Evolutionary conservation across 1,284 basidiomycete species (phyloP).

Genomic region (Inonotus hispidus): DNA sequence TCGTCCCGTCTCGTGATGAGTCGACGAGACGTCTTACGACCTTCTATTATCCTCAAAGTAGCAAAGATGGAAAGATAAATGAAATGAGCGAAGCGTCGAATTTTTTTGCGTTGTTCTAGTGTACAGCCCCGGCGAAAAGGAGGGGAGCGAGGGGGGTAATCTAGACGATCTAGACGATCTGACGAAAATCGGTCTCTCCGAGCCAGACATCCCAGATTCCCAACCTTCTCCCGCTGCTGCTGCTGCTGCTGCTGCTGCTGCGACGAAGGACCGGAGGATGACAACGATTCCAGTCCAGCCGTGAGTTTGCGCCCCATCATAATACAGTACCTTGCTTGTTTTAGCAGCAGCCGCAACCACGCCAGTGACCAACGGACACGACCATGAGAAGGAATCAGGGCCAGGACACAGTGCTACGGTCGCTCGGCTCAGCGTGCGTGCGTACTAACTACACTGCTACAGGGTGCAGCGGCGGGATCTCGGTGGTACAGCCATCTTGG

Average conservation of each 20-base stretch:
- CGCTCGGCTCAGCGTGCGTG: background rate
- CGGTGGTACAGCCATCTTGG: constrained; percentile 6
- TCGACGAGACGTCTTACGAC: background rate
- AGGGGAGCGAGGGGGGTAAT: background rate
- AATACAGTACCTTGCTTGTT: background rate
- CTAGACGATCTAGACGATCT: background rate
- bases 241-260: background rate
- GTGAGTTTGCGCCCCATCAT: background rate
- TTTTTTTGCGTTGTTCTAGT: background rate
- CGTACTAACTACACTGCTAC: no score
- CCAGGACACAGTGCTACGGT: background rate
- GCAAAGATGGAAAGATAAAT: constrained; percentile 2
- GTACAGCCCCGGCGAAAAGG: no score
- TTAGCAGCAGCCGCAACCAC: background rate
- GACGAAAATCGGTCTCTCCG: background rate
- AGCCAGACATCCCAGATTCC: background rate
- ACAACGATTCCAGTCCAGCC: background rate
- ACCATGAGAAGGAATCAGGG: background rate
- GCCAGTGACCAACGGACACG: background rate
- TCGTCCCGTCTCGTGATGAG: background rate
- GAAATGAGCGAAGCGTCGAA: background rate
- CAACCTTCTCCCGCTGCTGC: background rate
- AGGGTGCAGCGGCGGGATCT: background rate
- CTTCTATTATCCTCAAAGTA: constrained; percentile 2
- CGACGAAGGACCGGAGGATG: background rate